Evolutionary conservation across 352 stramenopile genomes (phyloP).

Genomic region (Phytophthora parvispora): DNA sequence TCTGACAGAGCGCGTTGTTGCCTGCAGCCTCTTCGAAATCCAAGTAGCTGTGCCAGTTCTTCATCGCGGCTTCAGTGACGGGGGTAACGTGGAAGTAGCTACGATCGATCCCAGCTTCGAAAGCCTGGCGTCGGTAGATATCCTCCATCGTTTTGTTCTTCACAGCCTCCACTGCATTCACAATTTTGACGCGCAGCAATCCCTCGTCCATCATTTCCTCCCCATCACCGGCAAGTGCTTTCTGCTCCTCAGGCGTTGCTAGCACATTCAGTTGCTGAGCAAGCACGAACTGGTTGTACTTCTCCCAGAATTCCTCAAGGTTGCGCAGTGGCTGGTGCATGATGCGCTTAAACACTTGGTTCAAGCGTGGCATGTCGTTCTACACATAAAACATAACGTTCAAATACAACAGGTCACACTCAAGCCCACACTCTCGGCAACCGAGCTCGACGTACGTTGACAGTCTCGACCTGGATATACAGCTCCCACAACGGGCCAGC

Average conservation of each 20-base stretch:
- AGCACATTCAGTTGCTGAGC: constrained; percentile 74
- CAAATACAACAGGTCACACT: not conserved
- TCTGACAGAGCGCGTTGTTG: constrained; percentile 60
- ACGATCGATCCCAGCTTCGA: constrained; percentile 82
- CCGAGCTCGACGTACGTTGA: constrained; percentile 50
- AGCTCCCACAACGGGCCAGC: constrained; percentile 81
- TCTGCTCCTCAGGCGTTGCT: constrained; percentile 72
- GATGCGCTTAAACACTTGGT: constrained; percentile 86
- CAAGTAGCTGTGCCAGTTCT: constrained; percentile 85
- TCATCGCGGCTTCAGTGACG: constrained; percentile 69
- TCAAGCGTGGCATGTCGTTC: constrained; percentile 87
- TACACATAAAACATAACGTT: constrained; percentile 22
- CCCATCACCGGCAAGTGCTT: constrained; percentile 54
- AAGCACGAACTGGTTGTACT: constrained; percentile 89
- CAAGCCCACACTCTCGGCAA: not conserved
- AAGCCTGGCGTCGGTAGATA: constrained; percentile 71
- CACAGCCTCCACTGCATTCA: constrained; percentile 75
- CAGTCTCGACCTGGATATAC: constrained; percentile 84
- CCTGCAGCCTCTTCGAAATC: constrained; percentile 79
- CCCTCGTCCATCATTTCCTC: constrained; percentile 85
- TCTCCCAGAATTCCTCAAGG: constrained; percentile 87
- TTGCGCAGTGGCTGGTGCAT: constrained; percentile 79
- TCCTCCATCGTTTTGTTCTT: constrained; percentile 80
- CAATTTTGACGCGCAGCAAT: constrained; percentile 82
- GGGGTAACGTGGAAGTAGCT: constrained; percentile 88